These are phyloP conservation scores for Erigeron philadelphicus DNA, from an alignment of 140 eudicot species.

Conservation along the genomic window DNA sequence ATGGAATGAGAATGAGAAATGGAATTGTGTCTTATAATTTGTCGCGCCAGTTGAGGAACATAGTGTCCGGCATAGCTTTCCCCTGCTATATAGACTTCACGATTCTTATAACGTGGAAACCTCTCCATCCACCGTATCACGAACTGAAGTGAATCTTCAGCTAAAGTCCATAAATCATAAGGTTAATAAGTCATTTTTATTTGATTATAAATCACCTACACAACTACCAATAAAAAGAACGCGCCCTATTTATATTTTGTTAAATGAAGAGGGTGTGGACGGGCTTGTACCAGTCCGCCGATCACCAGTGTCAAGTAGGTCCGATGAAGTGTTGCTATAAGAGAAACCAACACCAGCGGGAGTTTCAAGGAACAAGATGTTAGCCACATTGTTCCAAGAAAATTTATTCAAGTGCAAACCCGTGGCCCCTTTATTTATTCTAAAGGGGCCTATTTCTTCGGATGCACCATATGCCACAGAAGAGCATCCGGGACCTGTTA, in stretches of 20 bases:
- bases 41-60: conserved; percentile 86
- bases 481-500: conserved; percentile 92
- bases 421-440: conserved; percentile 64
- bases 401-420: conserved; percentile 73
- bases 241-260: background rate
- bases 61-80: conserved; percentile 99
- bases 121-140: conserved; percentile 81
- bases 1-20: conserved; percentile 39
- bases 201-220: background rate
- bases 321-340: conserved; percentile 71
- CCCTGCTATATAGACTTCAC: conserved; percentile 69
- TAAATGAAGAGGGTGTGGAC: background rate
- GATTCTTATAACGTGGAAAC: conserved; percentile 72
- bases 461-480: conserved; percentile 99
- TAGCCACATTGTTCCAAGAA: conserved; percentile 83
- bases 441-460: conserved; percentile 93
- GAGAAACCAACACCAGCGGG: conserved; percentile 99
- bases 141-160: conserved; percentile 71
- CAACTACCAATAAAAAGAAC: background rate
- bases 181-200: background rate
- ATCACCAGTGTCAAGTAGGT: conserved; percentile 83
- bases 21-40: conserved; percentile 48
- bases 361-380: conserved; percentile 81
- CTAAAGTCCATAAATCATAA: conserved; percentile 33
- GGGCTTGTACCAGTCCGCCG: conserved; percentile 63